A percentile compares a stretch with the other conserved stretches of the same genome.
phyloP scores from a whole-genome alignment of 1,139 yeast species.

The Candida buenavistaensis region DNA sequence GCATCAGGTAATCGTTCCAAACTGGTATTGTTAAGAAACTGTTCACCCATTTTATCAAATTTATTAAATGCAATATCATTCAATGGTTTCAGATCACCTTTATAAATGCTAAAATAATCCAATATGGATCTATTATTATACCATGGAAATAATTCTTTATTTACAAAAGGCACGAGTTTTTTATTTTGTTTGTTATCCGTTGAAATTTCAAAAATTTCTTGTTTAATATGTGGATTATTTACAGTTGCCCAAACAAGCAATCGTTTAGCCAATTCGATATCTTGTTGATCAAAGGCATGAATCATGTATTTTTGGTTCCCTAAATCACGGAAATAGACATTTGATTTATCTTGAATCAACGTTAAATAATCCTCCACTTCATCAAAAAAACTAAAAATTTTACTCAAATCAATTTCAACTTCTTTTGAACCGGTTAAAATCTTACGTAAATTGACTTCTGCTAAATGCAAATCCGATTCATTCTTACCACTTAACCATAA shows the following conservation, averaged over 20 bases:
- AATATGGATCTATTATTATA: slow-evolving; percentile 26
- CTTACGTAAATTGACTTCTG: no score
- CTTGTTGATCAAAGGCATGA: slow-evolving; percentile 12
- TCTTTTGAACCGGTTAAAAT: slow-evolving; percentile 18
- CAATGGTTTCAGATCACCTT: slow-evolving; percentile 5
- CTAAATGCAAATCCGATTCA: no score
- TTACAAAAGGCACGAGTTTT: slow-evolving; percentile 28
- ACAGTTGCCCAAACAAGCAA: slow-evolving; percentile 41
- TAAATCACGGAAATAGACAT: slow-evolving; percentile 33
- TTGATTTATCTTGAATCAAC: slow-evolving; percentile 31
- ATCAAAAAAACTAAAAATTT: no score
- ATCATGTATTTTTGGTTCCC: slow-evolving; percentile 14
- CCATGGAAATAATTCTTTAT: slow-evolving; percentile 39
- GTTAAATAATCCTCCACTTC: slow-evolving; percentile 22
- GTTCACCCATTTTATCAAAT: slow-evolving; percentile 12
- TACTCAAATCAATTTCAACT: slow-evolving; percentile 37
- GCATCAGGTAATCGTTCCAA: slow-evolving; percentile 9
- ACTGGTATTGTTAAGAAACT: slow-evolving; percentile 5
- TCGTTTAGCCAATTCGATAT: slow-evolving; percentile 36
- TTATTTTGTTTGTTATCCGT: slow-evolving; percentile 5
- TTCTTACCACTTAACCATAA: no score
- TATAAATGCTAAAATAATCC: slow-evolving; percentile 16
- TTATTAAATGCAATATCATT: slow-evolving; percentile 13
- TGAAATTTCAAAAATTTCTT: slow-evolving; percentile 15
- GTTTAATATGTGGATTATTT: slow-evolving; percentile 30